Evolutionary conservation across 78 protist species (phyloP).

Genomic region (Pigoraptor vietnamica): DNA sequence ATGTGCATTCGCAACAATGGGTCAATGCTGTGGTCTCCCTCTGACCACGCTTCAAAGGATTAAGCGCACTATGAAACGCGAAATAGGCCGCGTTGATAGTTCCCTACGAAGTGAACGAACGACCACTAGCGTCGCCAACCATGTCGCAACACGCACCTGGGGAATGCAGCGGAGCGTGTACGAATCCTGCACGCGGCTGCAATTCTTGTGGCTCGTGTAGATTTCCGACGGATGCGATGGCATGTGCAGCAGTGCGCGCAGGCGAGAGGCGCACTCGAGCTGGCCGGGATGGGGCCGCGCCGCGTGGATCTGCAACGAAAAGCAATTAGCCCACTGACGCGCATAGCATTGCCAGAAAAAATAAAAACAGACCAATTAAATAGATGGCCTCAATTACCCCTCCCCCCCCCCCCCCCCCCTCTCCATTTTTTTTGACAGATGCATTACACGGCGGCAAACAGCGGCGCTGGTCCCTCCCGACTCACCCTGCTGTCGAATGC

Average conservation of each 20-base stretch:
- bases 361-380: not conserved
- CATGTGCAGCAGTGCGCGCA: not conserved
- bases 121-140: too few relatives aligned
- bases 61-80: too few relatives aligned
- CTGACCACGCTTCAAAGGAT: too few relatives aligned
- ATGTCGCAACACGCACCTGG: slow-evolving; percentile 53
- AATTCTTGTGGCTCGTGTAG: slow-evolving; percentile 23
- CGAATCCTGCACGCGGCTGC: slow-evolving; percentile 83
- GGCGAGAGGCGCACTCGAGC: not conserved
- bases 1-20: too few relatives aligned
- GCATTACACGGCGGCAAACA: not conserved
- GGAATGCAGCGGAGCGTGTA: slow-evolving; percentile 89
- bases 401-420: too few relatives aligned
- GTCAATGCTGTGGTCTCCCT: too few relatives aligned
- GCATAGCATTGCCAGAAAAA: not conserved
- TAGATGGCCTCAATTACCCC: too few relatives aligned
- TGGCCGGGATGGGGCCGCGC: slow-evolving; percentile 66
- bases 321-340: too few relatives aligned
- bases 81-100: too few relatives aligned
- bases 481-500: not conserved
- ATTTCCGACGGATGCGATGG: slow-evolving; percentile 49
- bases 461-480: not conserved
- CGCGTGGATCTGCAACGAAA: slow-evolving; percentile 59
- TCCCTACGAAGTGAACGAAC: too few relatives aligned
- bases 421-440: too few relatives aligned